Evolutionary conservation across 2,329 filamentous ascomycete genomes (phyloP), one percentile per base, ranked within the genome.

Genomic region (Malbranchea cinnamomea): DNA sequence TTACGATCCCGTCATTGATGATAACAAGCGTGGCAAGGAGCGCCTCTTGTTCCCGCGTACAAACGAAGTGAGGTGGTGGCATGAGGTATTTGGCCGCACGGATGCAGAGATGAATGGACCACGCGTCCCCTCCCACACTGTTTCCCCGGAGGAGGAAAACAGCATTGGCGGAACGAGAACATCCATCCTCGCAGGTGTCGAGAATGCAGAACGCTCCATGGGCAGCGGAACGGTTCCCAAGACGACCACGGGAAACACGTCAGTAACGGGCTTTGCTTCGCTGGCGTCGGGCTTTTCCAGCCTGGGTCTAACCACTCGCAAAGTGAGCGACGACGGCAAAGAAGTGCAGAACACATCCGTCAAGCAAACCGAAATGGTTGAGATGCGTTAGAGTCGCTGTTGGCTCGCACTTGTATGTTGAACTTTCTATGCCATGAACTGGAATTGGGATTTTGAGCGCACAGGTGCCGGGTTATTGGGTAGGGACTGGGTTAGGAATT

Each of bases 41-140:
- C 69, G 84, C 3, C 68, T 98, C 5, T 66, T 98, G 9, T 79
- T 95, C 40, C 87, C 89, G 0, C 66, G 69, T 3, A 60, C 78
- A 1, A 69, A 70, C 8, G 77, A 91, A 37, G 70, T 89, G n/a
- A 70, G 83, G 36, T 98, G 89, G 89, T 98, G 89, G 89, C 68
- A 77, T 40, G 80, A 89, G 45, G 59, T 78, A 1, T 98, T 94
- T 54, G 82, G 83, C 26, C 71, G 85, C 18, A 75, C 75, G 2
- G 82, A 94, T 42, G 72, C 78, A 31, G 89, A 98, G 50, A 95
- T 98, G 87, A 98, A 98, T 44, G 72, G 71, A 0, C 61, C 67
- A 20, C 56, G 72, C 7, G 64, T 71, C 42, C 59, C 62, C 5
- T 66, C 49, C 18, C 57, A 64, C 3, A 64, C 66, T 10, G 62